A percentile compares a stretch with the other conserved stretches of the same genome.
phyloP scores from a whole-genome alignment of 345 rosid genomes.

The Gossypium mustelinum region DNA sequence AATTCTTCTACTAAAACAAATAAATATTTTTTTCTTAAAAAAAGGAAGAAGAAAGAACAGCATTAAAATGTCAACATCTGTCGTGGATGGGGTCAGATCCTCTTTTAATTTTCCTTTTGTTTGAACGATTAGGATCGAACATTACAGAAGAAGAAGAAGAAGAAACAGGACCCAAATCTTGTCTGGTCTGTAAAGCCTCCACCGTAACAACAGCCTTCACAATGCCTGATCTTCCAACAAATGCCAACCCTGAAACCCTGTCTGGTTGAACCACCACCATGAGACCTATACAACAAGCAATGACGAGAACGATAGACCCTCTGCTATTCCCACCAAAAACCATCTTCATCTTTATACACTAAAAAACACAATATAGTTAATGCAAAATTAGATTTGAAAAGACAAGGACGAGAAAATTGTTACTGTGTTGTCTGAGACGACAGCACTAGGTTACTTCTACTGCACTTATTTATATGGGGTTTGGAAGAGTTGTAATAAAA shows the following conservation, averaged over 20 bases:
- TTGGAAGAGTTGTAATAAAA: slow-evolving; percentile 9
- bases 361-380: too few species aligned
- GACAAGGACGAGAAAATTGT: not conserved
- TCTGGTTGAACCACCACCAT: slow-evolving; percentile 34
- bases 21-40: not conserved
- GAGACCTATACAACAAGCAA: slow-evolving; percentile 19
- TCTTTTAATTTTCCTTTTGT: slow-evolving; percentile 55
- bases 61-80: slow-evolving; percentile 36
- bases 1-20: slow-evolving; percentile 10
- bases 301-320: slow-evolving; percentile 26
- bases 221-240: slow-evolving; percentile 31
- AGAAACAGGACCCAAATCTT: slow-evolving; percentile 46
- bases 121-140: slow-evolving; percentile 57
- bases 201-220: slow-evolving; percentile 29
- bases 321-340: slow-evolving; percentile 20
- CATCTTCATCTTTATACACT: slow-evolving; percentile 31
- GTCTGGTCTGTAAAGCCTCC: slow-evolving; percentile 26
- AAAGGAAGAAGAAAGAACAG: not conserved
- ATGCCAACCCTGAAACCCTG: slow-evolving; percentile 36
- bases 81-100: slow-evolving; percentile 95
- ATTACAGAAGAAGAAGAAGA: slow-evolving; percentile 15
- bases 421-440: slow-evolving; percentile 14
- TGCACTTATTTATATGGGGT: slow-evolving; percentile 28
- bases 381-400: not conserved
- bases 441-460: slow-evolving; percentile 3